Evolutionary conservation across 352 stramenopile genomes (phyloP), one percentile per base, ranked within the genome.

Genomic region (Globisporangium takayamanum): DNA sequence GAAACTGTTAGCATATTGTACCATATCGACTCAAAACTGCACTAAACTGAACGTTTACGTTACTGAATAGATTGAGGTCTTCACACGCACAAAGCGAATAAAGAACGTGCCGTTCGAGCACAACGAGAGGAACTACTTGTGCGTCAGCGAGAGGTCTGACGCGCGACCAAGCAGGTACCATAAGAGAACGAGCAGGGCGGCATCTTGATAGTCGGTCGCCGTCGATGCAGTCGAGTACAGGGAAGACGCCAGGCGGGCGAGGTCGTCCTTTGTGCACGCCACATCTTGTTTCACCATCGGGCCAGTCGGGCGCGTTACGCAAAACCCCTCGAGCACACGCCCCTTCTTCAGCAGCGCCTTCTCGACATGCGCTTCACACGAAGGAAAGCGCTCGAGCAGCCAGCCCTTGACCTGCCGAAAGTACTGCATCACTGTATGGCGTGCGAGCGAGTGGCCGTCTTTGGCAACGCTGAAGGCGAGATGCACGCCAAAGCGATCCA

Each of bases 401-500:
- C 64, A 67, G 7, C 64, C 46, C 22, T 70, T 64, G 5, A 39
- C 50, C 25, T 61, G 54, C 2, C 59, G 53, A 22, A 64, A 66
- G 56, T 68, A 68, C 51, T 68, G 55, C 16, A 45, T 50, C 11
- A 55, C 55, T 12, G 60, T 63, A 50, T 66, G 50, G 20, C 37
- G 47, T 1, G 47, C 1, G 14, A 71, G 46, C 18, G 22, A 1
- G 22, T 55, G 46, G 2, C 36, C 54, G 28, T 30, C 28, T 28
- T 52, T 57, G 4, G 26, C 50, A 25, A 51, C 50, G 5, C 20
- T 39, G 33, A 67, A 53, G 7, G 60, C 62, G 16, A 70, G 48
- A 53, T 69, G 57, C 7, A 64, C 22, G 33, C 57, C 66, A 49
- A 73, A 73, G 4, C 53, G 44, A 37, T 73, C 66, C 62, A 70